Conservation (phyloP, 2,329 filamentous ascomycete genomes). For the Phoma herbarum region DNA sequence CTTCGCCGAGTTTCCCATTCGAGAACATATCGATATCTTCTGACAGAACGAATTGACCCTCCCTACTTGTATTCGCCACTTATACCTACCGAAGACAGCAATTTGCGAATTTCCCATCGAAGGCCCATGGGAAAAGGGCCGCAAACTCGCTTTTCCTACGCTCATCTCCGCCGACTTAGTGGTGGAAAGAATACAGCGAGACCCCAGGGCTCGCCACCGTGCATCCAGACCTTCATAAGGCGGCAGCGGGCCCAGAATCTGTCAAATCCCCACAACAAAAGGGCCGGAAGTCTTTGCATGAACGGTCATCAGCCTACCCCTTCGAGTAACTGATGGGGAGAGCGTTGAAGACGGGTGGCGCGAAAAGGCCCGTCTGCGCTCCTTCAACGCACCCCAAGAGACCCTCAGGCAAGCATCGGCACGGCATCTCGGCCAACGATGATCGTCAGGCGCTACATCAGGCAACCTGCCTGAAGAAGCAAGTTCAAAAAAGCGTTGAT, state of each 20-base stretch:
- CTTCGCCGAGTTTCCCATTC: background rate
- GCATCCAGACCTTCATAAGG: background rate
- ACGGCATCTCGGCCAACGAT: background rate
- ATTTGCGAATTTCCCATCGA: background rate
- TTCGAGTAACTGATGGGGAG: background rate
- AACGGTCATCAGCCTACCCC: constrained; percentile 6
- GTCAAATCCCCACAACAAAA: background rate
- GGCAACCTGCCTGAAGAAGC: background rate
- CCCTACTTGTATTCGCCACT: background rate
- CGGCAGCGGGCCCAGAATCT: background rate
- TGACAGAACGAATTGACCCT: too few relatives aligned
- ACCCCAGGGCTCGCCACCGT: background rate
- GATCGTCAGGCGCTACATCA: too few relatives aligned
- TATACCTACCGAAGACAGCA: background rate
- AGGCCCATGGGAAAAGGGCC: constrained; percentile 10
- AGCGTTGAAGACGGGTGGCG: constrained; percentile 15
- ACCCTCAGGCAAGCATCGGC: background rate
- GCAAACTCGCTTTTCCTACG: background rate
- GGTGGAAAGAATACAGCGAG: too few relatives aligned
- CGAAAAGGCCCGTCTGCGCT: constrained; percentile 20
- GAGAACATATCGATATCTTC: background rate
- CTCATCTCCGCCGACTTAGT: background rate
- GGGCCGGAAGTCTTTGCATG: background rate
- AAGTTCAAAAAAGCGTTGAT: background rate
- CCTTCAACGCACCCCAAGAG: background rate